Conservation (phyloP, 1,139 yeast genomes). For the Yamadazyma dushanensis region DNA sequence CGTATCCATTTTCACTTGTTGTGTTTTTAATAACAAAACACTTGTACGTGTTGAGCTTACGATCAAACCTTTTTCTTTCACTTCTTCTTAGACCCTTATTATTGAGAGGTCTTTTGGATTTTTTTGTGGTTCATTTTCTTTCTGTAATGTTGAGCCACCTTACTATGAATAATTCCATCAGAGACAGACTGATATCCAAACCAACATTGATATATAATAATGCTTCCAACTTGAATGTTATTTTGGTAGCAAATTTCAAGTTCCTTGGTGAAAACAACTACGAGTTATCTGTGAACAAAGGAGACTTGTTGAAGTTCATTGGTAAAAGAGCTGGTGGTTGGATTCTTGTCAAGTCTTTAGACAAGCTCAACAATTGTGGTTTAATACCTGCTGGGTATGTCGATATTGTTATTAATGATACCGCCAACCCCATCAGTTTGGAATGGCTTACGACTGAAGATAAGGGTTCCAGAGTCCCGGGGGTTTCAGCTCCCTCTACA, state of each 20-base stretch:
- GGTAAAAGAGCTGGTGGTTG: constrained; percentile 44
- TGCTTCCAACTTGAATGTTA: constrained; percentile 26
- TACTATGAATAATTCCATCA: constrained; percentile 2
- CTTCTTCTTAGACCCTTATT: background rate
- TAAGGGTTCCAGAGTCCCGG: background rate
- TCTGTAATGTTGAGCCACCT: constrained; percentile 2
- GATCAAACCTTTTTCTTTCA: background rate
- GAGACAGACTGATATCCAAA: constrained; percentile 11
- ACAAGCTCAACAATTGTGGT: constrained; percentile 36
- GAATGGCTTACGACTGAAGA: constrained; percentile 30
- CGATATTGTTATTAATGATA: constrained; percentile 47
- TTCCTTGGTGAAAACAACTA: constrained; percentile 34
- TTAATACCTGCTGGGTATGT: constrained; percentile 45
- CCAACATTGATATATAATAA: constrained; percentile 13
- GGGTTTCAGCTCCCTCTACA: background rate
- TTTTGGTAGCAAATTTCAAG: constrained; percentile 37
- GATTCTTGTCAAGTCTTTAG: constrained; percentile 45
- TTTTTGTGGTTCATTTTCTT: background rate
- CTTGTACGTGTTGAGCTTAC: no score
- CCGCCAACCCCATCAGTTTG: constrained; percentile 35
- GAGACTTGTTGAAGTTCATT: constrained; percentile 41
- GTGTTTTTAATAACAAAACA: no score
- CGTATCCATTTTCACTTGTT: no score
- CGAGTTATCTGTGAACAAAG: constrained; percentile 38
- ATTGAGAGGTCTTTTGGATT: background rate